Conservation (phyloP, 768 basidiomycete genomes). For the Tricholoma hemisulphureum region DNA sequence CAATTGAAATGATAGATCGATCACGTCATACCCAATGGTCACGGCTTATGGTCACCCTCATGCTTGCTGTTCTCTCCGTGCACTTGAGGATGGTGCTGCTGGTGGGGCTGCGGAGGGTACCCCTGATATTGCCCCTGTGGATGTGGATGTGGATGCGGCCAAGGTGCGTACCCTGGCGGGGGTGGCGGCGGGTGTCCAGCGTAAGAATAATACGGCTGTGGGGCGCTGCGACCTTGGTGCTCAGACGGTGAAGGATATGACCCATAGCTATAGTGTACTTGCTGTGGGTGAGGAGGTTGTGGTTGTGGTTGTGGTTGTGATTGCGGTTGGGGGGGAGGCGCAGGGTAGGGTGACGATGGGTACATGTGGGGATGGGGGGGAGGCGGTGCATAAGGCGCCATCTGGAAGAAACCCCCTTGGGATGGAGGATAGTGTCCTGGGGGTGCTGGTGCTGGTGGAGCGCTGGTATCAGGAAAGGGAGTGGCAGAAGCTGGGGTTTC, state of each 20-base stretch:
- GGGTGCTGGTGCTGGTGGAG: neutral
- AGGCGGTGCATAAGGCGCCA: neutral
- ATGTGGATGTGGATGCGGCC: neutral
- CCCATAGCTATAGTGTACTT: neutral
- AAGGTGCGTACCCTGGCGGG: neutral
- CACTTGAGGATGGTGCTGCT: neutral
- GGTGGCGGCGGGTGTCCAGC: neutral
- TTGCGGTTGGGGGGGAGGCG: neutral
- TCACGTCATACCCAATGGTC: neutral
- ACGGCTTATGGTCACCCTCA: neutral
- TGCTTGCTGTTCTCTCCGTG: neutral
- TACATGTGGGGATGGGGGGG: neutral
- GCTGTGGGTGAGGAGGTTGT: neutral
- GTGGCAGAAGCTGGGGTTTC: neutral
- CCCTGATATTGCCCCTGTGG: neutral
- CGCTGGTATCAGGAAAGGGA: neutral
- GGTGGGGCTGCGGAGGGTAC: neutral
- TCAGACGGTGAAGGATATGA: neutral
- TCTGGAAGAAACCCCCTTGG: neutral
- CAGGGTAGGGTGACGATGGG: neutral
- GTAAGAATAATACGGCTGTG: neutral
- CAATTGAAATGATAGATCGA: neutral
- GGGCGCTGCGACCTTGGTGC: neutral
- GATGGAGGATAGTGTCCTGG: neutral
- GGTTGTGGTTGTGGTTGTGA: neutral